Base-by-base conservation (phyloP, 148 eudicot genomes). In the Persicaria tinctoria region DNA sequence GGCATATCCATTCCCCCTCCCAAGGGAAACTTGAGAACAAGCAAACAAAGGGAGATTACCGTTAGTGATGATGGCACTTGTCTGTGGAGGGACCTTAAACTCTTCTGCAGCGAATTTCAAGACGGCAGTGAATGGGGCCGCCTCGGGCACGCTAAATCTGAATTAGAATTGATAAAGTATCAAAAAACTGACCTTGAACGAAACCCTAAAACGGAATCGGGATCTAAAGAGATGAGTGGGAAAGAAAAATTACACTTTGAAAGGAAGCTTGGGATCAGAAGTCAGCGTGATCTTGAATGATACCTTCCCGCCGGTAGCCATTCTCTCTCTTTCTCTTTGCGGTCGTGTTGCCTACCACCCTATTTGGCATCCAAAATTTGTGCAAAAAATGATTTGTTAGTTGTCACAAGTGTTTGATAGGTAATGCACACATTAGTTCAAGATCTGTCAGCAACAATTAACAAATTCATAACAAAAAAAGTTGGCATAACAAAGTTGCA, bases 71-170 rank as follows among this genome's bases (percentile, higher is more conserved):
- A 95, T 92, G 16, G 99, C 99, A 80, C 97, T 92, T 75, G 99
- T 95, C 76, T 95, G 99, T 5, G 99, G 97, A 79, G 99, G 99
- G 44, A 95, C 99, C 78, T 95, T 95, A 76, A 95, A 95, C 84
- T 95, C 99, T 77, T 95, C 99, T 20, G 99, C 99, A 5, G 99
- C 89, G 76, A 84, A 95, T 85, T 95, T 95, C 41, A 95, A 86
- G 32, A 94, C 98, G 2, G 98, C 98, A 4, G 98, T 94, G 82
- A 94, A 76, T 27, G 78, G 98, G 20, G 98, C 98, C 4, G 89
- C 98, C 83, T 94, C 98, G 7, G 97, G 98, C 10, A 94, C 97
- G 78, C 97, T 91, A 85, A 93, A 93, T 78, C 98, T 91, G 82
- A 38, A 48, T 27, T 68, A 8, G 63, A 38, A 44, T 0, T 3